phyloP scores from a whole-genome alignment of 805 yeast genomes.

The Torulaspora maleeae region DNA sequence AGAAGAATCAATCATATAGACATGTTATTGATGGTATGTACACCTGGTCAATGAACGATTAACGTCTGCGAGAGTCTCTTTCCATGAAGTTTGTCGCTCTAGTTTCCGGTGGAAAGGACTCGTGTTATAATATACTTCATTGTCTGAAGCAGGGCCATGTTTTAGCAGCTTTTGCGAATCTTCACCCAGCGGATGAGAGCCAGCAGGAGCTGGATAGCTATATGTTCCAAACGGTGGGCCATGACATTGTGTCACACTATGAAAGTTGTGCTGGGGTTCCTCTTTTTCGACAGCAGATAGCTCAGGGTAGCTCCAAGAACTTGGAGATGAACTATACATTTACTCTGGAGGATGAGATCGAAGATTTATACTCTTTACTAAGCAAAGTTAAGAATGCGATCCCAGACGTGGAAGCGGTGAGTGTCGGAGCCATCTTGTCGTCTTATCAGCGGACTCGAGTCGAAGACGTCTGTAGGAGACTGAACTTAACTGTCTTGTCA shows the following conservation, averaged over 20 bases:
- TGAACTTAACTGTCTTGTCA: slow-evolving; percentile 64
- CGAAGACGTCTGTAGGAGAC: slow-evolving; percentile 77
- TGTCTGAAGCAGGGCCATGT: slow-evolving; percentile 85
- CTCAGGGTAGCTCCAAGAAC: slow-evolving; percentile 54
- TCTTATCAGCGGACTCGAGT: slow-evolving; percentile 94
- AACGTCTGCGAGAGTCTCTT: too few species aligned
- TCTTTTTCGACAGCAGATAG: slow-evolving; percentile 61
- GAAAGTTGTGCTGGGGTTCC: slow-evolving; percentile 74
- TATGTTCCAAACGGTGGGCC: slow-evolving; percentile 98
- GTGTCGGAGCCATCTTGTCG: slow-evolving; percentile 93
- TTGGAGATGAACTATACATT: slow-evolving; percentile 61
- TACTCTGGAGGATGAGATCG: slow-evolving; percentile 82
- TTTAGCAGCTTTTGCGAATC: slow-evolving; percentile 76
- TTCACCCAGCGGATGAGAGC: slow-evolving; percentile 54
- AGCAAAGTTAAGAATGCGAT: slow-evolving; percentile 44
- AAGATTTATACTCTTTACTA: slow-evolving; percentile 63
- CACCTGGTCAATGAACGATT: too few species aligned
- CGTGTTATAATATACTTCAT: slow-evolving; percentile 83
- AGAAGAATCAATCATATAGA: neutral
- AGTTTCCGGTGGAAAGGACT: slow-evolving; percentile 94
- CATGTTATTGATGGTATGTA: too few species aligned
- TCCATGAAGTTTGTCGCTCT: slow-evolving; percentile 87
- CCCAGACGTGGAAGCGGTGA: slow-evolving; percentile 78
- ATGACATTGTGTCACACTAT: slow-evolving; percentile 63
- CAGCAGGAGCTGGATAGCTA: slow-evolving; percentile 82